Percentiles rank a stretch among this genome's conserved stretches.
Conservation (phyloP, 148 eudicot species). For the Rhododendron ferrugineum region DNA sequence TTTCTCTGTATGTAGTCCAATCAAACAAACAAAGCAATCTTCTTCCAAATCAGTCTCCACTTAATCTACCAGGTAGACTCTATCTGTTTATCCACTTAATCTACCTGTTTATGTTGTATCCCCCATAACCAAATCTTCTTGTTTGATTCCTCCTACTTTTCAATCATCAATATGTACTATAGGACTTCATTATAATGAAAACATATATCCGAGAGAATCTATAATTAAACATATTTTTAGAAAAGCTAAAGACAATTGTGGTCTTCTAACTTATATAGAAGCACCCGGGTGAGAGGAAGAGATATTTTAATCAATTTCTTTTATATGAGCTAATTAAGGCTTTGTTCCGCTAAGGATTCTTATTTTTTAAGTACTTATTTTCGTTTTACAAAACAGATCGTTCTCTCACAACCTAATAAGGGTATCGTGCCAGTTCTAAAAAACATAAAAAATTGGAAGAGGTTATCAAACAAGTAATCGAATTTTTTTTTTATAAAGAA, state of each 20-base stretch:
- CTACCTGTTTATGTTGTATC: background rate
- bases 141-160: background rate
- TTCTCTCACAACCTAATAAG: no score
- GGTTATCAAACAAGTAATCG: no score
- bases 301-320: no score
- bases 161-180: background rate
- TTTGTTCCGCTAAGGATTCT: no score
- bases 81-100: background rate
- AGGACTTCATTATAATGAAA: background rate
- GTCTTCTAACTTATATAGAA: background rate
- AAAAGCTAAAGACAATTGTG: background rate
- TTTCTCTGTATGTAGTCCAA: background rate
- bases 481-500: no score
- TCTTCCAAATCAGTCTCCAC: background rate
- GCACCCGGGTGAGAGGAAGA: no score
- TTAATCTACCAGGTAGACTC: background rate
- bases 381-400: no score
- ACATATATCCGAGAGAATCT: background rate
- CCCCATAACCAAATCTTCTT: background rate
- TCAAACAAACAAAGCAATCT: background rate
- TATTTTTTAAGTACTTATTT: no score
- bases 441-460: no score
- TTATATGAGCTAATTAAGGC: no score
- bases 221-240: background rate
- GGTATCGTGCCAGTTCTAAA: no score